phyloP scores from a whole-genome alignment of 2,329 filamentous ascomycete genomes.

The Rhexocercosporidium sp. region DNA sequence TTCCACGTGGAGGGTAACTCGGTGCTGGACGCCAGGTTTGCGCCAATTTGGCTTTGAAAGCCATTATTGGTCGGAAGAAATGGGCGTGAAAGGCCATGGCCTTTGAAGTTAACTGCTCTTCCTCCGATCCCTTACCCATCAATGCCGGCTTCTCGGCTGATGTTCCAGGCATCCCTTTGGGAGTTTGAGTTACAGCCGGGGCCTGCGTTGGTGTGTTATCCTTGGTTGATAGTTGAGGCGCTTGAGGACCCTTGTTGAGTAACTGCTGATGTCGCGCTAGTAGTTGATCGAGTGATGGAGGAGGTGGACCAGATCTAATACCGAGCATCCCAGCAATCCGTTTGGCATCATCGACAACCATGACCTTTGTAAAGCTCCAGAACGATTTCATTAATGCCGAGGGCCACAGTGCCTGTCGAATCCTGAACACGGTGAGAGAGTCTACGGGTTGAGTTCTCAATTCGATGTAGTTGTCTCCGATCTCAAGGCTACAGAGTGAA shows the following conservation, averaged over 20 bases:
- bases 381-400: slow-evolving; percentile 55
- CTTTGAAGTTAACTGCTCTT: slow-evolving; percentile 14
- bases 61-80: slow-evolving; percentile 35
- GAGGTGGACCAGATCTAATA: slow-evolving; percentile 40
- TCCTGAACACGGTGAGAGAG: slow-evolving; percentile 49
- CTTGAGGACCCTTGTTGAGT: slow-evolving; percentile 26
- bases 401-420: slow-evolving; percentile 59
- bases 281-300: slow-evolving; percentile 35
- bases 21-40: slow-evolving; percentile 54
- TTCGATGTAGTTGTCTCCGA: slow-evolving; percentile 55
- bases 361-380: slow-evolving; percentile 57
- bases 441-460: slow-evolving; percentile 57
- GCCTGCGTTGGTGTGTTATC: slow-evolving; percentile 28
- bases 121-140: slow-evolving; percentile 18
- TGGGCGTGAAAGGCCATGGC: slow-evolving; percentile 30
- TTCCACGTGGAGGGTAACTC: slow-evolving; percentile 54
- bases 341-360: slow-evolving; percentile 51
- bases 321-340: slow-evolving; percentile 53
- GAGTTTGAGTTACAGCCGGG: slow-evolving; percentile 17
- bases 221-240: slow-evolving; percentile 26
- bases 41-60: slow-evolving; percentile 37
- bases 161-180: slow-evolving; percentile 22
- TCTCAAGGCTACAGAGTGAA: slow-evolving; percentile 49
- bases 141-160: slow-evolving; percentile 16
- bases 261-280: slow-evolving; percentile 34